These are phyloP conservation scores for Populus tomentosa DNA, from an alignment of 441 rosid species.

Conservation along the genomic window DNA sequence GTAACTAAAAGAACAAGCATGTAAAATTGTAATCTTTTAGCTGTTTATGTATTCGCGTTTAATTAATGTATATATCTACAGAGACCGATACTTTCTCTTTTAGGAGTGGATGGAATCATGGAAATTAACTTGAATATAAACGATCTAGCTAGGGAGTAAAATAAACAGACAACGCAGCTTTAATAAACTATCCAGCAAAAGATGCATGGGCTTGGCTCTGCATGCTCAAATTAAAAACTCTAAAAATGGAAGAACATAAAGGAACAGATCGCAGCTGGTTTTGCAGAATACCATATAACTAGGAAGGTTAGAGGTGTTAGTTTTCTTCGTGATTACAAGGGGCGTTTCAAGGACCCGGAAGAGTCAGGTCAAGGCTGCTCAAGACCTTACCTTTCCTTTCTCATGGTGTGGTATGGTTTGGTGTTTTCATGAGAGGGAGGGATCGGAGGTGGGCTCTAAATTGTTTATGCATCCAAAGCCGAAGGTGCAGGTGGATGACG, in stretches of 20 bases:
- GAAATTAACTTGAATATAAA: neutral
- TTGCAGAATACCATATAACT: conserved; percentile 9
- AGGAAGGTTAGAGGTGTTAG: conserved; percentile 23
- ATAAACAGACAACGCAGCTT: neutral
- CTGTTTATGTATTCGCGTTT: too few relatives aligned
- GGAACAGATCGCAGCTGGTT: conserved; percentile 21
- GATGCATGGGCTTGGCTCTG: neutral
- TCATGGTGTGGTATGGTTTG: too few relatives aligned
- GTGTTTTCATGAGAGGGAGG: neutral
- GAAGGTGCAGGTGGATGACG: neutral
- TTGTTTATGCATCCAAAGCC: neutral
- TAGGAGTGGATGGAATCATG: neutral
- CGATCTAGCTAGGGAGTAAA: neutral
- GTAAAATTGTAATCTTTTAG: too few relatives aligned
- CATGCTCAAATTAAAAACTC: neutral
- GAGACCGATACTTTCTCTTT: neutral
- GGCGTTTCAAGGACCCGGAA: conserved; percentile 16
- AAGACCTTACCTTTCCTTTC: too few relatives aligned
- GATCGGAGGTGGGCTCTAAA: neutral
- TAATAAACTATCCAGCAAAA: neutral
- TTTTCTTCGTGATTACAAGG: conserved; percentile 27
- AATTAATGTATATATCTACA: too few relatives aligned
- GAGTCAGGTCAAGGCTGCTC: too few relatives aligned
- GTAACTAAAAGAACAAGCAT: too few relatives aligned
- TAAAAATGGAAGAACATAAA: neutral